A percentile compares a stretch with the other conserved stretches of the same genome.
Evolutionary conservation across 2,329 filamentous ascomycete species (phyloP).

Genomic region (Bipolaris sorokiniana): DNA sequence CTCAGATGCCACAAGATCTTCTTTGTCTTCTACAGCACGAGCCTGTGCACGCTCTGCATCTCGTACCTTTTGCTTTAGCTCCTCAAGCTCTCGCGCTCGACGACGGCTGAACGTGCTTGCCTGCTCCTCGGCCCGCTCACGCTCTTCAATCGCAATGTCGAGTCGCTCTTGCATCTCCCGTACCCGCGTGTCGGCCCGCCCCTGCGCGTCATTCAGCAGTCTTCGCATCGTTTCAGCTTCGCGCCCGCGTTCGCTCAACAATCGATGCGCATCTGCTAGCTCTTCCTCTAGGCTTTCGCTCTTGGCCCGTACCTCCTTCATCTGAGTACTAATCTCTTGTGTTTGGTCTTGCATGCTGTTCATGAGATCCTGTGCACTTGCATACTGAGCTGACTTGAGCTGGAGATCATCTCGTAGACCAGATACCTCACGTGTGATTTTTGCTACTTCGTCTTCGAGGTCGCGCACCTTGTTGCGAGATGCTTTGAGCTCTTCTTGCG

Average conservation of each 20-base stretch:
- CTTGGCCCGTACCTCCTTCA: slow-evolving; percentile 84
- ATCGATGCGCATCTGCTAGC: slow-evolving; percentile 81
- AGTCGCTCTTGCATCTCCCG: slow-evolving; percentile 88
- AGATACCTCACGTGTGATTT: slow-evolving; percentile 70
- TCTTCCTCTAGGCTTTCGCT: slow-evolving; percentile 92
- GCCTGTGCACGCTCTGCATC: slow-evolving; percentile 82
- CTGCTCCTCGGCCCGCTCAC: slow-evolving; percentile 91
- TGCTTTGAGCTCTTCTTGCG: slow-evolving; percentile 71
- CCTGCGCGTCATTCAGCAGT: slow-evolving; percentile 84
- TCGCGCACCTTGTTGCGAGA: slow-evolving; percentile 67
- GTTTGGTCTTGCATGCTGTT: slow-evolving; percentile 93
- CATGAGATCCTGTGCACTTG: slow-evolving; percentile 82
- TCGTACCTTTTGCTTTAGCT: slow-evolving; percentile 76
- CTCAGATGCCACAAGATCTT: slow-evolving; percentile 76
- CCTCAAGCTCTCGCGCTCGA: slow-evolving; percentile 82
- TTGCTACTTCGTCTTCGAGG: slow-evolving; percentile 75
- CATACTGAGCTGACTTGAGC: slow-evolving; percentile 83
- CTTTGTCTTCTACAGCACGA: slow-evolving; percentile 73
- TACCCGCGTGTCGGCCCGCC: slow-evolving; percentile 78
- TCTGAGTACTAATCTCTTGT: slow-evolving; percentile 84
- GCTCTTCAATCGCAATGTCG: slow-evolving; percentile 90
- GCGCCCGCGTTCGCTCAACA: slow-evolving; percentile 84
- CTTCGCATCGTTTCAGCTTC: slow-evolving; percentile 95
- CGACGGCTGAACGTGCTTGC: slow-evolving; percentile 77
- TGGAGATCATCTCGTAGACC: slow-evolving; percentile 78